A percentile compares a stretch with the other conserved stretches of the same genome.
Conservation (phyloP, 495 filamentous ascomycete genomes). For the Talaromyces nanjingensis region DNA sequence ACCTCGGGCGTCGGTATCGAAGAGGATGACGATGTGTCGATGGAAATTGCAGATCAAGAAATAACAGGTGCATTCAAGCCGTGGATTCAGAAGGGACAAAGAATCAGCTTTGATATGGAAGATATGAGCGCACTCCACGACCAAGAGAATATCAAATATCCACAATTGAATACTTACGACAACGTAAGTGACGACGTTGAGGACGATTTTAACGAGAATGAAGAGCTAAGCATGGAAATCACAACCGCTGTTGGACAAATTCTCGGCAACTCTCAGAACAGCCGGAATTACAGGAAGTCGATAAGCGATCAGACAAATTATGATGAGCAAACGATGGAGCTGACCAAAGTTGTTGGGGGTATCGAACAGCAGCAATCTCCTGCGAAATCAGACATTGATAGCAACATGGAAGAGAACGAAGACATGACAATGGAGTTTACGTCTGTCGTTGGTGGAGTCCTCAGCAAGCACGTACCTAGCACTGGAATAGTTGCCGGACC, state of each 20-base stretch:
- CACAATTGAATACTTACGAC: background rate
- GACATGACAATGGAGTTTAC: slow-evolving; percentile 83
- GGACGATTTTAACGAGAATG: slow-evolving; percentile 36
- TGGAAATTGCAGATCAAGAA: slow-evolving; percentile 74
- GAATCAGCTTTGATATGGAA: slow-evolving; percentile 38
- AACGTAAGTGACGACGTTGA: slow-evolving; percentile 22
- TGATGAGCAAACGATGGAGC: slow-evolving; percentile 67
- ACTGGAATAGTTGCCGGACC: slow-evolving; percentile 15
- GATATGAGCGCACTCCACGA: slow-evolving; percentile 47
- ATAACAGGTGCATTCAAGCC: slow-evolving; percentile 70
- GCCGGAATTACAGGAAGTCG: slow-evolving; percentile 30
- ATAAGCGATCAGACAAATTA: slow-evolving; percentile 32
- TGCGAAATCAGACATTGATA: slow-evolving; percentile 28
- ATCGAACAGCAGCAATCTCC: slow-evolving; percentile 37
- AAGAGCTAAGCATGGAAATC: slow-evolving; percentile 80
- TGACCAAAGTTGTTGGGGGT: slow-evolving; percentile 68
- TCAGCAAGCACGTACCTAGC: slow-evolving; percentile 28
- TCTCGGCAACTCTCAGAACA: slow-evolving; percentile 40
- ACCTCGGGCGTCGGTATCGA: slow-evolving; percentile 55
- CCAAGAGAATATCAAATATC: slow-evolving; percentile 55
- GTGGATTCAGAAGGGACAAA: slow-evolving; percentile 51
- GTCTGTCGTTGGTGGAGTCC: slow-evolving; percentile 59
- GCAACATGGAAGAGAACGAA: slow-evolving; percentile 50
- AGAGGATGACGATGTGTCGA: slow-evolving; percentile 53
- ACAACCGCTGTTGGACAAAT: slow-evolving; percentile 81